phyloP scores from a whole-genome alignment of 805 yeast species.

The Pichia cephalocereana region DNA sequence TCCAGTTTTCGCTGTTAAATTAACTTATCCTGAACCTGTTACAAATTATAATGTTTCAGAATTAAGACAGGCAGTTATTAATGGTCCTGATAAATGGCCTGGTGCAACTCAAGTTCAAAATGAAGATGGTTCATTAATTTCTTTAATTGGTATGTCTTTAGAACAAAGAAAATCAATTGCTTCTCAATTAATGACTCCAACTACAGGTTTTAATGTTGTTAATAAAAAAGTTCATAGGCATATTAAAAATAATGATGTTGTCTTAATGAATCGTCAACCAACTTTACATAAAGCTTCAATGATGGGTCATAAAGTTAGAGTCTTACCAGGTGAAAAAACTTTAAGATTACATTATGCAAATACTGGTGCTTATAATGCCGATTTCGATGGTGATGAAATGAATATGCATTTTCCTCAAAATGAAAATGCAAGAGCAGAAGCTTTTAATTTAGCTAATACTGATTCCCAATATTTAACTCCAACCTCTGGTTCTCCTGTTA shows the following conservation, averaged over 20 bases:
- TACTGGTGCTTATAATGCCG: constrained; percentile 98
- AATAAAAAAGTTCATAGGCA: constrained; percentile 94
- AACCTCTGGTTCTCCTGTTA: constrained; percentile 94
- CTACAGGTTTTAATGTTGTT: constrained; percentile 48
- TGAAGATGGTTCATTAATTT: constrained; percentile 82
- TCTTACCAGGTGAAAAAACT: constrained; percentile 95
- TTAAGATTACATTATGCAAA: constrained; percentile 95
- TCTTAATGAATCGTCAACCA: constrained; percentile 98
- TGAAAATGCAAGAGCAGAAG: constrained; percentile 95
- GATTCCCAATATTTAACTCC: constrained; percentile 97
- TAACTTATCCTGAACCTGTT: constrained; percentile 98
- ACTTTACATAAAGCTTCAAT: constrained; percentile 98
- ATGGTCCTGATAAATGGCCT: constrained; percentile 98
- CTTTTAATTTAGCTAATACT: constrained; percentile 88
- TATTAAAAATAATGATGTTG: constrained; percentile 90
- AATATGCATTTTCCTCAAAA: constrained; percentile 99
- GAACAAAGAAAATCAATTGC: constrained; percentile 96
- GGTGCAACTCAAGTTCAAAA: constrained; percentile 96
- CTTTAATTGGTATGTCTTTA: constrained; percentile 77
- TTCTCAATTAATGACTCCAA: constrained; percentile 86
- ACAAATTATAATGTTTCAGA: constrained; percentile 86
- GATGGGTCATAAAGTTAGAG: constrained; percentile 99
- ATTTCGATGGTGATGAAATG: constrained; percentile 99
- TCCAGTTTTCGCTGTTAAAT: constrained; percentile 91
- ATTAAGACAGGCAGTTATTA: constrained; percentile 87